Percentiles rank a stretch among this genome's conserved stretches.
Conservation (phyloP, 2,329 filamentous ascomycete species). For the Fusarium pseudoanthophilum region DNA sequence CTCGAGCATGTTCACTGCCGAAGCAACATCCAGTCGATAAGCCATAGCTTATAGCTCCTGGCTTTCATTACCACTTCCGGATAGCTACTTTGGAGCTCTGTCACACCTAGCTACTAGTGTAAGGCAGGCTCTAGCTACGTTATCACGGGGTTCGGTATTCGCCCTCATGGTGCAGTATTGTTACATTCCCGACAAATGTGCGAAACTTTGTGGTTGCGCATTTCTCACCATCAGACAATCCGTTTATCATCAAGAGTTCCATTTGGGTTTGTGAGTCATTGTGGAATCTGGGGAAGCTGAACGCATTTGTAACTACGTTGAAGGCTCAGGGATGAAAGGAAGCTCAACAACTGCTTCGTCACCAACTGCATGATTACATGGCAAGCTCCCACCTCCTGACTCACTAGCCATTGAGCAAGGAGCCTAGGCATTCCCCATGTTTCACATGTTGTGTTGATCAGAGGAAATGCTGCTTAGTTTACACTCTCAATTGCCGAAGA, state of each 20-base stretch:
- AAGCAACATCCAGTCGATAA: neutral
- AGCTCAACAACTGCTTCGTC: neutral
- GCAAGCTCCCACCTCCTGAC: neutral
- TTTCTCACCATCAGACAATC: fast-evolving
- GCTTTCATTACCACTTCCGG: neutral
- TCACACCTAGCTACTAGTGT: neutral
- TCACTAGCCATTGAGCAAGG: neutral
- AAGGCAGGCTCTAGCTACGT: neutral
- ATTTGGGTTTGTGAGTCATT: neutral
- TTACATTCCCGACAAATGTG: neutral
- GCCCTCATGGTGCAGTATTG: neutral
- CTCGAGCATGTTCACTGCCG: too few species aligned
- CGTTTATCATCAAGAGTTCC: neutral
- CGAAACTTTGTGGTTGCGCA: neutral
- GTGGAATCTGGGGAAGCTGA: neutral
- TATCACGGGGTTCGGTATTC: constrained; percentile 1
- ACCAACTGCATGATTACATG: neutral
- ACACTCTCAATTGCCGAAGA: neutral
- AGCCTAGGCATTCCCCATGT: neutral
- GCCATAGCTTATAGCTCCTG: neutral
- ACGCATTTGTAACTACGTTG: too few species aligned
- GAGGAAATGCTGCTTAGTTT: neutral
- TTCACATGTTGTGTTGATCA: neutral
- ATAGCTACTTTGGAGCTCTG: neutral
- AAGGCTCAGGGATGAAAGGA: neutral